Evolutionary conservation across 2,329 filamentous ascomycete species (phyloP), one percentile per base, ranked within the genome.

Genomic region (Biscogniauxia sp.): DNA sequence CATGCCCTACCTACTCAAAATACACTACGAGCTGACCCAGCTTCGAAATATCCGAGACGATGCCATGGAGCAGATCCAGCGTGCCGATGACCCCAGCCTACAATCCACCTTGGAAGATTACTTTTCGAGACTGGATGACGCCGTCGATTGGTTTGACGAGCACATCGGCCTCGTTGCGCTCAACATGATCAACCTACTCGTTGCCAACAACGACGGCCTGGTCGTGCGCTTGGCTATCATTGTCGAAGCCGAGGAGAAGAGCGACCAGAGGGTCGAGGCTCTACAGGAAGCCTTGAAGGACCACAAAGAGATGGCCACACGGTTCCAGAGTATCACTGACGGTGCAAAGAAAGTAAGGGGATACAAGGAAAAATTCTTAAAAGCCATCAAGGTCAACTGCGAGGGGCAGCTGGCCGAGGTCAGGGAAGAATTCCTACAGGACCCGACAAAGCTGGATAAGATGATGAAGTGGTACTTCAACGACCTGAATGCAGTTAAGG

Each of bases 391-490:
- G 69, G 80, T 88, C 61, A 88, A 87, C 64, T 91, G 89, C 6
- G 84, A 90, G 71, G 84, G 84, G 52, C 90, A 94, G 70, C 92
- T 97, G 69, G 86, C 87, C 13, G 82, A 86, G 61, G 84, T 87
- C 50, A 86, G 88, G 61, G 85, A 90, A 57, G 84, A 88, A 53
- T 98, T 99, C 74, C 78, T 94, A 57, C 90, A 89, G 45, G 92
- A 98, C 71, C 91, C 95, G 0, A 84, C 88, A 55, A 87, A 86
- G 69, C 82, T 99, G 53, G 91, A 96, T 65, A 97, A 97, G 80
- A 88, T 86, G 66, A 86, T 97, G 77, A 91, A 91, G 71, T 99
- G 95, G 95, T 99, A 88, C 77, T 99, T 98, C 80, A 97, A 98
- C 78, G 94, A 99, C 74, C 84, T 99, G 45, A 96, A 96, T 75